Base-by-base conservation (phyloP, 768 basidiomycete genomes). In the Rhodotorula graminis region DNA sequence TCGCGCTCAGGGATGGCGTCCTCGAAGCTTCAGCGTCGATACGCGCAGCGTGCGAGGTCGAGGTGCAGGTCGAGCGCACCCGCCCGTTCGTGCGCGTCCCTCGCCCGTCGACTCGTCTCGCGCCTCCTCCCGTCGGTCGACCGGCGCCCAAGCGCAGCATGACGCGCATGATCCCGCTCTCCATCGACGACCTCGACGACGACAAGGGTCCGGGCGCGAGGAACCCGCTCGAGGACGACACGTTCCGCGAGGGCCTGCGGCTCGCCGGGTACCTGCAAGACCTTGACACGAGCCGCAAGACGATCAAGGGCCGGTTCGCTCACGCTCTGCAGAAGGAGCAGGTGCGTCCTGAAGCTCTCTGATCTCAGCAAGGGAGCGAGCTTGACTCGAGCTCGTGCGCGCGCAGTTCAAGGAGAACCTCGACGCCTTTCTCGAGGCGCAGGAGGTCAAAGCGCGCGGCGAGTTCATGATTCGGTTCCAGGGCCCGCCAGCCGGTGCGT, bases 401-500 rank as follows among this genome's bases (percentile, higher is more conserved):
- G 18, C 2, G 14, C 57, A 75, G 70, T 68, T 75, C 61, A 63
- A 65, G 14, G 37, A 56, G 40, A 61, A 67, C 33, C 56, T 75
- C 27, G 12, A 33, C 14, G 53, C 63, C 0, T 75, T 75, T 47
- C 61, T 75, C 21, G 70, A 71, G 31, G 10, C 58, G 42, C 65
- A 65, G 27, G 40, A 31, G 10, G 46, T 71, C 19, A 65, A 62
- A 47, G 21, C 60, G 31, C 56, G 52, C 14, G 74, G 74, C 1
- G 67, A 63, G 27, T 67, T 65, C 67, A 75, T 75, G 74, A 33
- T 75, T 21, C 63, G 74, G 29, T 75, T 75, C 57, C 42, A 65
- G 2, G 74, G 74, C 0, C 21, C 49, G 2, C 9, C 67, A 23
- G 21, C 66, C 25, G 62, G 69, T 70, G 9, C 1, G 61, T 15